Evolutionary conservation across 106 monocot genomes (phyloP).

Genomic region (Dactylorhiza incarnata): DNA sequence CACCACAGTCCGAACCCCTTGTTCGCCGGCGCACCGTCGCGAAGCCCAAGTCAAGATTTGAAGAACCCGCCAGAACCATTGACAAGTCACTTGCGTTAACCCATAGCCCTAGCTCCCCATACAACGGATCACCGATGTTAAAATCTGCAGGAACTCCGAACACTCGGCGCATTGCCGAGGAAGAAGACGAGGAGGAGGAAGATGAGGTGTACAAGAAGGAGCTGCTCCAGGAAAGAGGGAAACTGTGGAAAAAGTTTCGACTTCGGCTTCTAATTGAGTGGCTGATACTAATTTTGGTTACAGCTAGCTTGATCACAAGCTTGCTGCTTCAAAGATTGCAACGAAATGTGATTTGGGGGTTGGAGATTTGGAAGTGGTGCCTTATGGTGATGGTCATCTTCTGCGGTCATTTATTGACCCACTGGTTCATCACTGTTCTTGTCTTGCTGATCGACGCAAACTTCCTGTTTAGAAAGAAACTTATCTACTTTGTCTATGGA

Average conservation of each 20-base stretch:
- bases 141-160: conserved; percentile 19
- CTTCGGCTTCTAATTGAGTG: conserved; percentile 46
- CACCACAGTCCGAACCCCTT: conserved; percentile 22
- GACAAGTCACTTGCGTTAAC: too few relatives aligned
- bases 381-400: too few relatives aligned
- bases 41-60: conserved; percentile 57
- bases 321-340: conserved; percentile 35
- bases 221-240: neutral
- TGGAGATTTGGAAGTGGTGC: conserved; percentile 53
- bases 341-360: conserved; percentile 44
- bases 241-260: conserved; percentile 17
- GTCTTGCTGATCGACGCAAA: conserved; percentile 77
- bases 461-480: conserved; percentile 84
- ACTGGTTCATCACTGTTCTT: conserved; percentile 44
- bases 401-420: conserved; percentile 51
- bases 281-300: conserved; percentile 41
- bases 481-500: conserved; percentile 82
- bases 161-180: conserved; percentile 18
- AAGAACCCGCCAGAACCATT: conserved; percentile 17
- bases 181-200: conserved; percentile 51
- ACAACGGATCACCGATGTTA: conserved; percentile 7
- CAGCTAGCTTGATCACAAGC: conserved; percentile 41
- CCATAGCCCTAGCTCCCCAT: neutral
- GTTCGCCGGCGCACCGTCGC: conserved; percentile 30
- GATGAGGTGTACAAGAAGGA: conserved; percentile 28